Evolutionary conservation across 352 stramenopile species (phyloP).

Genomic region (Peronosclerospora sorghi): DNA sequence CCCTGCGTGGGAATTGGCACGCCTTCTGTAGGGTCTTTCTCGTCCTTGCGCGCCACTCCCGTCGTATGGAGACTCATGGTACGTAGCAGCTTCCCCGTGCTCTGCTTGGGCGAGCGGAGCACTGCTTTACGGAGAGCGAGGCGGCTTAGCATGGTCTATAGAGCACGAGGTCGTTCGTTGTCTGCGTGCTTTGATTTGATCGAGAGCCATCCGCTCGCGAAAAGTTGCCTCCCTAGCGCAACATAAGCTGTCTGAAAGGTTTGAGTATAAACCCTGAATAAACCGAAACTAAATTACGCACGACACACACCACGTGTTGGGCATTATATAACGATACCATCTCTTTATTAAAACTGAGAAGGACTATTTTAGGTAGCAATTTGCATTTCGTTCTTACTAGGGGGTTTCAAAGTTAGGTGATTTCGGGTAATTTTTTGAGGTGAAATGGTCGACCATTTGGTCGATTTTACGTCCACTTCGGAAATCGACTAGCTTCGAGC

Average conservation of each 20-base stretch:
- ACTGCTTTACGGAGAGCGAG: conserved; percentile 57
- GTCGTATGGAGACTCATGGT: conserved; percentile 50
- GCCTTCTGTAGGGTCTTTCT: conserved; percentile 30
- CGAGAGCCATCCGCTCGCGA: conserved; percentile 8
- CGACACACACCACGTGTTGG: too few species aligned
- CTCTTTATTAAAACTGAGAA: too few species aligned
- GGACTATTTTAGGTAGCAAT: too few species aligned
- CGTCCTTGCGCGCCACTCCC: conserved; percentile 36
- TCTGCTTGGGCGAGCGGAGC: conserved; percentile 38
- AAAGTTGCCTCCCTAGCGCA: neutral
- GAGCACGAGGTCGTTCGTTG: neutral
- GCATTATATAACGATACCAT: too few species aligned
- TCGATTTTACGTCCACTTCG: too few species aligned
- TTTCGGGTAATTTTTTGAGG: too few species aligned
- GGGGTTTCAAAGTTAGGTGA: too few species aligned
- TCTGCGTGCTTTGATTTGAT: conserved; percentile 2
- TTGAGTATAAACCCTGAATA: too few species aligned
- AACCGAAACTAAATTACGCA: too few species aligned
- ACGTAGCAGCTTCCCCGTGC: conserved; percentile 28
- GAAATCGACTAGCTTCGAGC: too few species aligned
- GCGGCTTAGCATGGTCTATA: conserved; percentile 60
- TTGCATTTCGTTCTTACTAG: too few species aligned
- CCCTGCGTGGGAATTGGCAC: conserved; percentile 34
- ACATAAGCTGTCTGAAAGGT: neutral
- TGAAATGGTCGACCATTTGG: too few species aligned